Evolutionary conservation across 2,329 filamentous ascomycete genomes (phyloP).

Genomic region (Elsinoe perseae): DNA sequence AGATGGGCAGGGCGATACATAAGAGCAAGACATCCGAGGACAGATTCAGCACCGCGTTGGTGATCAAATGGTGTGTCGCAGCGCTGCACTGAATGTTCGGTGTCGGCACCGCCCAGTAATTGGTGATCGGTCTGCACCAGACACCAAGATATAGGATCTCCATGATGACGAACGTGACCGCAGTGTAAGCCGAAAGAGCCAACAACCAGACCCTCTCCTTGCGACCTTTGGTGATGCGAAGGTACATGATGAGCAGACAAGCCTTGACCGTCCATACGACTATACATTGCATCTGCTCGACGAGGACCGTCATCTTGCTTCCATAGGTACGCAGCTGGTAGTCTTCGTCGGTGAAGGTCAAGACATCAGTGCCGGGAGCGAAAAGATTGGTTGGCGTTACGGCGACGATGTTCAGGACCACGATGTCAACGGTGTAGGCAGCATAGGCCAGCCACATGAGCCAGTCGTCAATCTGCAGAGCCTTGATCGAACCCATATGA

Average conservation of each 20-base stretch:
- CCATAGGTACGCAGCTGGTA: conserved; percentile 27
- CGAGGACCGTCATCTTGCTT: conserved; percentile 34
- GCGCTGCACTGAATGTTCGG: conserved; percentile 35
- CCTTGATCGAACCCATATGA: conserved; percentile 37
- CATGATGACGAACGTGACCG: conserved; percentile 32
- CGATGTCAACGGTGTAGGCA: conserved; percentile 45
- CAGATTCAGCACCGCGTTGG: conserved; percentile 38
- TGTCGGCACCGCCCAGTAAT: conserved; percentile 32
- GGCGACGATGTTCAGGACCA: conserved; percentile 39
- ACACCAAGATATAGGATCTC: conserved; percentile 35
- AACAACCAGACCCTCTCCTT: conserved; percentile 32
- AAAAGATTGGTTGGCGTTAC: conserved; percentile 38
- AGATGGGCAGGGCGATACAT: conserved; percentile 38
- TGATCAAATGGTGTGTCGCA: conserved; percentile 33
- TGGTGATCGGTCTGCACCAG: conserved; percentile 34
- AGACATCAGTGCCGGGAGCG: conserved; percentile 40
- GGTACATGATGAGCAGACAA: conserved; percentile 34
- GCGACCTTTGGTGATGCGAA: conserved; percentile 31
- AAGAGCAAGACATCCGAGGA: conserved; percentile 41
- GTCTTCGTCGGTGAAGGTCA: conserved; percentile 27
- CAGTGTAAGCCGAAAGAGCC: conserved; percentile 29
- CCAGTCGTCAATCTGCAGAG: conserved; percentile 50
- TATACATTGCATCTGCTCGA: conserved; percentile 33
- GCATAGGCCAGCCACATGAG: conserved; percentile 47
- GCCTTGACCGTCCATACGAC: conserved; percentile 35